These are phyloP conservation scores for Bacidia rubella DNA, from an alignment of 495 filamentous ascomycete genomes.

Conservation along the genomic window DNA sequence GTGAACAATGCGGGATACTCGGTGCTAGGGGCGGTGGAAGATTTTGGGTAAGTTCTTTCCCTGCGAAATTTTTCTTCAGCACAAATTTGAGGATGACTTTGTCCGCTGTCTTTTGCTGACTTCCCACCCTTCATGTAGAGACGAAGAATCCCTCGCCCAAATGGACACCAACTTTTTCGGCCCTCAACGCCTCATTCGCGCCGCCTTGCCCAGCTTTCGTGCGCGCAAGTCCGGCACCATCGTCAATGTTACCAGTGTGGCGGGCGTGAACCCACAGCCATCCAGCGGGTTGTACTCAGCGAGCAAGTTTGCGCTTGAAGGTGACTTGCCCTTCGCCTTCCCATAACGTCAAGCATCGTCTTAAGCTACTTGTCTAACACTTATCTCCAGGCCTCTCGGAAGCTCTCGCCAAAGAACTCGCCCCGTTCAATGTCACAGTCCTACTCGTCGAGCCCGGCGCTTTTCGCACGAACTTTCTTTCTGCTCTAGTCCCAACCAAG, in stretches of 20 bases:
- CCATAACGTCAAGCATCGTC: neutral
- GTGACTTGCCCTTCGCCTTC: slow-evolving; percentile 7
- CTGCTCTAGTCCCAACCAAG: slow-evolving; percentile 9
- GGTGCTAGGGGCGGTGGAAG: slow-evolving; percentile 20
- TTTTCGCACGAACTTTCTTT: slow-evolving; percentile 23
- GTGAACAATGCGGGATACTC: slow-evolving; percentile 26
- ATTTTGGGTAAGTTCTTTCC: slow-evolving; percentile 18
- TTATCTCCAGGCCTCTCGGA: slow-evolving; percentile 14
- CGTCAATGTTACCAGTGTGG: slow-evolving; percentile 31
- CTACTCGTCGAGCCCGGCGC: slow-evolving; percentile 27
- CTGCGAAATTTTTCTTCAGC: neutral
- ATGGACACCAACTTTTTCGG: slow-evolving; percentile 41
- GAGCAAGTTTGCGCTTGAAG: slow-evolving; percentile 24
- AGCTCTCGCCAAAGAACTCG: slow-evolving; percentile 18
- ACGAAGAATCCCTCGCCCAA: slow-evolving; percentile 25
- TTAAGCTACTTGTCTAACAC: neutral
- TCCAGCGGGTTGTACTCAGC: slow-evolving; percentile 21
- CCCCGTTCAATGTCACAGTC: slow-evolving; percentile 22
- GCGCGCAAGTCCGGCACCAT: slow-evolving; percentile 24
- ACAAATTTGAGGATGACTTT: neutral
- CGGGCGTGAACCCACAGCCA: slow-evolving; percentile 13
- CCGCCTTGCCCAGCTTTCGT: slow-evolving; percentile 31
- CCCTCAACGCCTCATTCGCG: slow-evolving; percentile 28
- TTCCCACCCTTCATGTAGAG: slow-evolving; percentile 10
- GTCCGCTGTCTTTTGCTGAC: neutral